Evolutionary conservation across 2,329 filamentous ascomycete species (phyloP).

Genomic region (Sarocladium brachiariae): DNA sequence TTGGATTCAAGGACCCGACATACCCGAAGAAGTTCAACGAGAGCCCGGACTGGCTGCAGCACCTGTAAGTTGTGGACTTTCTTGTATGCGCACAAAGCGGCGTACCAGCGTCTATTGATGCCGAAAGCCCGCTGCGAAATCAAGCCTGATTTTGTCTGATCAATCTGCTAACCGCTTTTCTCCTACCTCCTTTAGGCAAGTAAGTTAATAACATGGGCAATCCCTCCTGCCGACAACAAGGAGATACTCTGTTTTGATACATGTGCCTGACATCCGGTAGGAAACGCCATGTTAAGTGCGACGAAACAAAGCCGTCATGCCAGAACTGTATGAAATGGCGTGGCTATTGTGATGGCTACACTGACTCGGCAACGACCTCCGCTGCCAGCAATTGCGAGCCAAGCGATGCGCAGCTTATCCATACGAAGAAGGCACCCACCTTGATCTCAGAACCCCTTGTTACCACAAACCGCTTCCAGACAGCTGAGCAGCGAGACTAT

Average conservation of each 20-base stretch:
- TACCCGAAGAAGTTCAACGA: constrained; percentile 30
- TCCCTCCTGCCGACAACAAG: background rate
- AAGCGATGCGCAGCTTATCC: constrained; percentile 22
- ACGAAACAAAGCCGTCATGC: constrained; percentile 33
- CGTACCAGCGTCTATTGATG: background rate
- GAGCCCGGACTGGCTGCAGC: constrained; percentile 30
- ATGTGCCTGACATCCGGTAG: constrained; percentile 15
- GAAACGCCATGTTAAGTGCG: constrained; percentile 36
- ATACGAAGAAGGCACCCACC: constrained; percentile 23
- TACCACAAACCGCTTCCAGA: constrained; percentile 28
- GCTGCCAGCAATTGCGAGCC: constrained; percentile 6
- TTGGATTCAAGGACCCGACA: constrained; percentile 30
- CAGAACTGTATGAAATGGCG: constrained; percentile 35
- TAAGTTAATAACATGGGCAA: constrained; percentile 14
- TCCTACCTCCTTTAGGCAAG: constrained; percentile 13
- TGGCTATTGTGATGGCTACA: constrained; percentile 32
- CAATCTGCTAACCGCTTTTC: constrained; percentile 2
- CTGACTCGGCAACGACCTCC: constrained; percentile 13
- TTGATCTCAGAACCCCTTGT: constrained; percentile 26
- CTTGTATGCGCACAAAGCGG: background rate
- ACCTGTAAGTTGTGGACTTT: constrained; percentile 25
- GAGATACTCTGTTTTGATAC: background rate
- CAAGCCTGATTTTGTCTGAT: background rate
- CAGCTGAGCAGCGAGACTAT: constrained; percentile 27
- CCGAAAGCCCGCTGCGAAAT: background rate